Percentiles rank a stretch among this genome's conserved stretches.
Evolutionary conservation across 2,329 filamentous ascomycete species (phyloP).

Genomic region (Monilinia fructigena): DNA sequence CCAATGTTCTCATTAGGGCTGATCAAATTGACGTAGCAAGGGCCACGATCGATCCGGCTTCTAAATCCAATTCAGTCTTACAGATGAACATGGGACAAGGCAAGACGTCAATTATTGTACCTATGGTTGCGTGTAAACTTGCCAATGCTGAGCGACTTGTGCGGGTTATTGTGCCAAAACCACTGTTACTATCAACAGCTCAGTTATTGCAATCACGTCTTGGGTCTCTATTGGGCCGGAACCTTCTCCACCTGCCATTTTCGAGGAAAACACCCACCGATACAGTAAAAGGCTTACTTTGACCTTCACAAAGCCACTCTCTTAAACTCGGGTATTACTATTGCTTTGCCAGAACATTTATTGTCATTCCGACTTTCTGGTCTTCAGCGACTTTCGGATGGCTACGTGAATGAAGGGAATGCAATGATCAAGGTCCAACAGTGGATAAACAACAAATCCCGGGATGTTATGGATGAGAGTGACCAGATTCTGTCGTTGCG

Average conservation of each 20-base stretch:
- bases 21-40: slow-evolving; percentile 62
- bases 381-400: neutral
- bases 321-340: neutral
- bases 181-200: neutral
- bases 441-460: neutral
- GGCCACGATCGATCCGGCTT: slow-evolving; percentile 56
- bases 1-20: slow-evolving; percentile 59
- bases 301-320: neutral
- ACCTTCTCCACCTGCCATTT: neutral
- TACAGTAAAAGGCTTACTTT: neutral
- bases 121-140: slow-evolving; percentile 44
- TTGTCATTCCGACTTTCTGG: neutral
- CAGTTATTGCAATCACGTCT: neutral
- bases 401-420: neutral
- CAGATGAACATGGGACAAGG: slow-evolving; percentile 69
- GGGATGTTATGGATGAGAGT: neutral
- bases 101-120: slow-evolving; percentile 58
- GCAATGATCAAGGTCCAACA: neutral
- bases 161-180: neutral
- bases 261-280: neutral
- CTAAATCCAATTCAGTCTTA: slow-evolving; percentile 55
- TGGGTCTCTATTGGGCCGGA: neutral
- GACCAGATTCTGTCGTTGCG: neutral
- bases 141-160: neutral
- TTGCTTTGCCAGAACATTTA: neutral